phyloP scores from a whole-genome alignment of 192 early-diverging fungal genomes.

The Gonapodya sp. region DNA sequence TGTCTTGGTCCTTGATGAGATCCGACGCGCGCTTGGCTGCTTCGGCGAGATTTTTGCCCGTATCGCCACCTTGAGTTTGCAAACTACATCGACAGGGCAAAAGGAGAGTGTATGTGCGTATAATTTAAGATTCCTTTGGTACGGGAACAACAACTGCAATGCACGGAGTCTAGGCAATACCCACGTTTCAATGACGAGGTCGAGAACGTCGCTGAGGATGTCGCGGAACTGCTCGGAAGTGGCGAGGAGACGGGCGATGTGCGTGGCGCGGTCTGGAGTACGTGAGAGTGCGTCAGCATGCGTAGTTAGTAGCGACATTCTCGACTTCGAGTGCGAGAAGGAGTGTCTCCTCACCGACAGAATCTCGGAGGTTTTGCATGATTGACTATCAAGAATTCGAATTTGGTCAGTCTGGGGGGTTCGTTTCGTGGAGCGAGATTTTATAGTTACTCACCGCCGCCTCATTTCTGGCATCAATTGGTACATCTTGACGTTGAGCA shows the following conservation, averaged over 20 bases:
- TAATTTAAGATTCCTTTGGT: not conserved
- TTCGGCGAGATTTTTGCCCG: conserved; percentile 17
- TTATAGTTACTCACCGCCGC: not conserved
- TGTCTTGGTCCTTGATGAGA: not conserved
- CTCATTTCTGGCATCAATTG: not conserved
- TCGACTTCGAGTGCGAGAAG: no score
- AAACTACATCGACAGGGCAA: not conserved
- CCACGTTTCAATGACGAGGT: conserved; percentile 23
- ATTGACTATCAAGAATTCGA: no score
- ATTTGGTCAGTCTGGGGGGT: not conserved
- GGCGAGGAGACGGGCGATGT: conserved; percentile 31
- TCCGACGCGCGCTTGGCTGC: not conserved
- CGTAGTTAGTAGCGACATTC: conserved; percentile 18
- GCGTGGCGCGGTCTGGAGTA: conserved; percentile 23
- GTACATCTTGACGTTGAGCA: not conserved
- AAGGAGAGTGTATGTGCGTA: not conserved
- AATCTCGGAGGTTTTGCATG: not conserved
- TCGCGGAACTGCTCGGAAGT: conserved; percentile 36
- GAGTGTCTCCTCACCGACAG: not conserved
- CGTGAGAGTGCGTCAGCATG: conserved; percentile 20
- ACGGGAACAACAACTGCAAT: not conserved
- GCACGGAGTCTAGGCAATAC: no score
- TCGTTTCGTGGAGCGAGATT: not conserved
- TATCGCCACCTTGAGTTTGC: conserved; percentile 19
- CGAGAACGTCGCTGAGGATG: conserved; percentile 28